Base-by-base conservation (phyloP, 805 yeast genomes). In the Nakazawaea wickerhamii region DNA sequence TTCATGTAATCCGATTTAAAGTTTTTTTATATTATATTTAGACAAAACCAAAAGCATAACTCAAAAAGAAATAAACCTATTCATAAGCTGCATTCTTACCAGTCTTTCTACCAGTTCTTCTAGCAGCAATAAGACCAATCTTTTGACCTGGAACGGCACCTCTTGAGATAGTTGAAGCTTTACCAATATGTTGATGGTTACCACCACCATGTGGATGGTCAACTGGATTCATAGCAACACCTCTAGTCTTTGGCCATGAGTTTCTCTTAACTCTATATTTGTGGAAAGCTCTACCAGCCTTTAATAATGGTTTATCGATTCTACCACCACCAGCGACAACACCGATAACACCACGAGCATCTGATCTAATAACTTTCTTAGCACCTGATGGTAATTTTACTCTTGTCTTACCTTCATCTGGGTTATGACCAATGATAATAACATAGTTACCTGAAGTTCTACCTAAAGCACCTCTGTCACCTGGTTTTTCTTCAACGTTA, bases 201-300 rank as follows among this genome's bases (percentile, higher is more conserved):
- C 99, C 99, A 91, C 99, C 98, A 87, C 99, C 99, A 75, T 91
- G 99, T 73, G 99, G 99, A 81, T 91, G 99, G 73, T 91, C 99
- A 73, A 91, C 99, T 74, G 98, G 98, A 80, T 91, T 91, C 99
- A 93, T 91, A 73, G 99, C 99, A 71, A 91, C 98, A 91, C 98
- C 99, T 81, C 98, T 89, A 68, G 98, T 93, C 86, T 88, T 90
- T 77, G 99, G 99, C 98, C 98, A 93, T 58, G 96, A 88, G 95
- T 93, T 89, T 80, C 98, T 84, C 95, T 91, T 93, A 66, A 90
- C 95, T 77, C 75, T 90, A 93, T 84, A 90, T 81, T 91, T 91
- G 90, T 91, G 96, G 96, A 82, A 91, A 59, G 98, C 98, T 81
- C 95, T 89, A 79, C 98, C 98, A 69, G 98, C 98, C 87, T 91